These are phyloP conservation scores for Endoconidiophora polonica DNA, from an alignment of 2,329 filamentous ascomycete species.

Conservation along the genomic window DNA sequence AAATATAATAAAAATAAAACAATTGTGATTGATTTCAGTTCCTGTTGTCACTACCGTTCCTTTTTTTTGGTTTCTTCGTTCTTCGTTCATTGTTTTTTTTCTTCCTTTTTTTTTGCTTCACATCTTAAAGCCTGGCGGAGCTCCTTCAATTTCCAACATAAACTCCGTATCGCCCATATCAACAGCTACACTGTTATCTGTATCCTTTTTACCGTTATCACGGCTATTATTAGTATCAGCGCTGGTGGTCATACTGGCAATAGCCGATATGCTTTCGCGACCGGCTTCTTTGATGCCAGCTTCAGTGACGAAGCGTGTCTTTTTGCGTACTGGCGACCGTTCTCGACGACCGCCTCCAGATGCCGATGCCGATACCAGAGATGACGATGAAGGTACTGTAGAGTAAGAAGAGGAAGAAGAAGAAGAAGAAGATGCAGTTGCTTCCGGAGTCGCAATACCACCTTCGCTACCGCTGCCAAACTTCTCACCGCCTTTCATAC, in stretches of 20 bases:
- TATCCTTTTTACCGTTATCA: background rate
- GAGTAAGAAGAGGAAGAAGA: no score
- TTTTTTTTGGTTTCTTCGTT: background rate
- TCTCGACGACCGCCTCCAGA: conserved; percentile 11
- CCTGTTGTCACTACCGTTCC: background rate
- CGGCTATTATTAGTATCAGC: background rate
- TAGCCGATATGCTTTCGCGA: conserved; percentile 46
- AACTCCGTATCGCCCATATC: conserved; percentile 10
- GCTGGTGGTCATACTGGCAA: conserved; percentile 14
- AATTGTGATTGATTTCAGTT: background rate
- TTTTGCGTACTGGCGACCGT: conserved; percentile 42
- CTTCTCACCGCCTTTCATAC: conserved; percentile 46
- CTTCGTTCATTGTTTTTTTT: background rate
- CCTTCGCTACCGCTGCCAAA: conserved; percentile 19
- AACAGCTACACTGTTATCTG: background rate
- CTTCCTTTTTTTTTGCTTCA: background rate
- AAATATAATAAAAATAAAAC: background rate
- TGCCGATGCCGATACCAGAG: background rate
- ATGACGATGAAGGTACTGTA: no score
- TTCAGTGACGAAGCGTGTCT: conserved; percentile 64
- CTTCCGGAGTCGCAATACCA: conserved; percentile 16
- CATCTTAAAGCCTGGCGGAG: conserved; percentile 11
- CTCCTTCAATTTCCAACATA: conserved; percentile 12
- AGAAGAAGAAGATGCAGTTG: conserved; percentile 13
- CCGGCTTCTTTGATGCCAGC: conserved; percentile 65